Percentiles rank a stretch among this genome's conserved stretches.
Evolutionary conservation across 257 asterid species (phyloP).

Genomic region (Ilex asprella): DNA sequence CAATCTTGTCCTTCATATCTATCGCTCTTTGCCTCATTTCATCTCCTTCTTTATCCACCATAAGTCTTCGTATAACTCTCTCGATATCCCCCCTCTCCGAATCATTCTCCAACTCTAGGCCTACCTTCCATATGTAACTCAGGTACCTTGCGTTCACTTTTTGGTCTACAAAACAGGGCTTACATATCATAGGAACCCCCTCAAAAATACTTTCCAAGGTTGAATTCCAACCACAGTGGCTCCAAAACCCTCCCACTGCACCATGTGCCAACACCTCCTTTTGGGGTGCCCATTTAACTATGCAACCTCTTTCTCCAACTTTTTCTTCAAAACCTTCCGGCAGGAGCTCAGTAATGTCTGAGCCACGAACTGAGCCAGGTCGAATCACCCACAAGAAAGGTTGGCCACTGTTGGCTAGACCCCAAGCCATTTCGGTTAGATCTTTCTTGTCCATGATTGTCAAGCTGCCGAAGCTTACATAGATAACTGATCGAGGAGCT

Average conservation of each 20-base stretch:
- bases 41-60: not conserved
- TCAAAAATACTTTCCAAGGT: not conserved
- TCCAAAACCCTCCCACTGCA: constrained; percentile 5
- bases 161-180: not conserved
- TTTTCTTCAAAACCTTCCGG: not conserved
- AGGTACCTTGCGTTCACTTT: not conserved
- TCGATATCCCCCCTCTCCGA: not conserved
- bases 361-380: not conserved
- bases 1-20: not conserved
- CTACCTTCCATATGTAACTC: not conserved
- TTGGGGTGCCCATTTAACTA: constrained; percentile 4
- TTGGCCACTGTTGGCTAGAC: not conserved
- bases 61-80: not conserved
- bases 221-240: constrained; percentile 5
- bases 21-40: not conserved
- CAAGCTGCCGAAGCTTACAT: not conserved
- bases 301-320: not conserved
- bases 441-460: not conserved
- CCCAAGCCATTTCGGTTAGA: not conserved
- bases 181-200: constrained; percentile 3
- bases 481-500: not conserved
- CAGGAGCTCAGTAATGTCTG: not conserved
- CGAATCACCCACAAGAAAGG: not conserved
- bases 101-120: not conserved
- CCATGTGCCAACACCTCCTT: constrained; percentile 1